These are phyloP conservation scores for Zygnema circumcarinatum DNA, from an alignment of 139 green algal species.

Conservation along the genomic window DNA sequence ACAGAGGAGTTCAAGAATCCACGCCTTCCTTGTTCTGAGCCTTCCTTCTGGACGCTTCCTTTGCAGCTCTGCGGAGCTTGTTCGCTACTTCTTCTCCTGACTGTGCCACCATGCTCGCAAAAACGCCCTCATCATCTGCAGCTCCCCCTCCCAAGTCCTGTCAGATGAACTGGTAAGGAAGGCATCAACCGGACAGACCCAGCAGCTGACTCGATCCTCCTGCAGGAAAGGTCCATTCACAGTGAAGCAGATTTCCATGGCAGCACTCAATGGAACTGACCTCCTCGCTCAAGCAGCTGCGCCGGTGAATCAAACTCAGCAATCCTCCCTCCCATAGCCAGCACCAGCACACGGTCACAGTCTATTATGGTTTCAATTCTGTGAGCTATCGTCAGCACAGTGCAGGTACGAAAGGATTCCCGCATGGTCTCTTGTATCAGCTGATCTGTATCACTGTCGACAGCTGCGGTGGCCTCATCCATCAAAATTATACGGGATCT, in stretches of 20 bases:
- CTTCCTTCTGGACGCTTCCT: too few species aligned
- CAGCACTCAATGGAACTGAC: neutral
- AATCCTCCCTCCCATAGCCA: conserved; percentile 48
- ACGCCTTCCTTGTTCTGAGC: too few species aligned
- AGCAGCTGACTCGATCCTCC: too few species aligned
- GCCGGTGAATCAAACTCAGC: conserved; percentile 53
- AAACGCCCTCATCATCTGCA: neutral
- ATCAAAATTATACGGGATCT: conserved; percentile 71
- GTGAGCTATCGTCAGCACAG: conserved; percentile 76
- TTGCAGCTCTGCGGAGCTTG: neutral
- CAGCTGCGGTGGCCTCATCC: conserved; percentile 89
- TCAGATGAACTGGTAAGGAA: too few species aligned
- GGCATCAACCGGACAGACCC: too few species aligned
- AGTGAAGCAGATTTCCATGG: neutral
- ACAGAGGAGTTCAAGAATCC: too few species aligned
- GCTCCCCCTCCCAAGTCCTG: too few species aligned
- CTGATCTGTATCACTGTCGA: conserved; percentile 86
- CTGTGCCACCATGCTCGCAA: conserved; percentile 10
- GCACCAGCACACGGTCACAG: conserved; percentile 45
- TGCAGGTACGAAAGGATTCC: conserved; percentile 69
- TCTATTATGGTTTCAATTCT: conserved; percentile 61
- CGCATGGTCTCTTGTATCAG: conserved; percentile 80
- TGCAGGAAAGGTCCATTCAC: neutral
- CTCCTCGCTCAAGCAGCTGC: conserved; percentile 27
- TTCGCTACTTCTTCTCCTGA: neutral